Percentiles rank a stretch among this genome's conserved stretches.
phyloP scores from a whole-genome alignment of 2,329 filamentous ascomycete species.

The Lecanicillium sp. region DNA sequence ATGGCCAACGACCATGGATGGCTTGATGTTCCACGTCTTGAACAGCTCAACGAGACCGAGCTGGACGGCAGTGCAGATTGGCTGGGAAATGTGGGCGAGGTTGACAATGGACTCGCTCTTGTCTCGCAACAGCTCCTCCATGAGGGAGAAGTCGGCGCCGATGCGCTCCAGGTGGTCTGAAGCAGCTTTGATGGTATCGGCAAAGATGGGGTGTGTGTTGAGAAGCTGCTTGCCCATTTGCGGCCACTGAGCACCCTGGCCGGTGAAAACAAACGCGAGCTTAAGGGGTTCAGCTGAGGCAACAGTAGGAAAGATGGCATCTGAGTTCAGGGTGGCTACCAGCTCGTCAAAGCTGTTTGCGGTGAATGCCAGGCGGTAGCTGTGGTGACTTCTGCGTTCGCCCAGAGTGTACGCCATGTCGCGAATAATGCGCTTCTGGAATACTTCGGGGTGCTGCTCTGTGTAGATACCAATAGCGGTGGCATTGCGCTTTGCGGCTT shows the following conservation, averaged over 20 bases:
- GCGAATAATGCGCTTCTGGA: slow-evolving; percentile 36
- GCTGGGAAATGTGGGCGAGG: slow-evolving; percentile 38
- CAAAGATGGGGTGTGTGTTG: slow-evolving; percentile 30
- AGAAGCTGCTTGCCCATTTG: slow-evolving; percentile 34
- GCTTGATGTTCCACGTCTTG: slow-evolving; percentile 35
- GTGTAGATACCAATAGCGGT: slow-evolving; percentile 32
- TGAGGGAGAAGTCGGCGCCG: slow-evolving; percentile 30
- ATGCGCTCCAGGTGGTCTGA: slow-evolving; percentile 29
- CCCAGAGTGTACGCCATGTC: slow-evolving; percentile 44
- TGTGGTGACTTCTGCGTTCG: slow-evolving; percentile 37
- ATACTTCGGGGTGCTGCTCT: slow-evolving; percentile 37
- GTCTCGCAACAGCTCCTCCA: slow-evolving; percentile 32
- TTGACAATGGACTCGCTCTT: slow-evolving; percentile 29
- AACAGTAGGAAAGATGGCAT: slow-evolving; percentile 14
- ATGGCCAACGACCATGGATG: slow-evolving; percentile 37
- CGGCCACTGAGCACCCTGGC: slow-evolving; percentile 34
- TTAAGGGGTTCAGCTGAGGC: slow-evolving; percentile 18
- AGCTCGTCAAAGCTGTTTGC: slow-evolving; percentile 40
- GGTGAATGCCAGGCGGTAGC: slow-evolving; percentile 38
- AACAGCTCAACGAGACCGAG: slow-evolving; percentile 40
- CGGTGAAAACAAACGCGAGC: slow-evolving; percentile 32
- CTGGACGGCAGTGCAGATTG: slow-evolving; percentile 41
- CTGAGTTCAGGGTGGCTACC: slow-evolving; percentile 16
- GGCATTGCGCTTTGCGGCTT: slow-evolving; percentile 25
- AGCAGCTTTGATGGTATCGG: slow-evolving; percentile 25